phyloP scores from a whole-genome alignment of 805 yeast genomes.

The Suhomyces sp. region DNA sequence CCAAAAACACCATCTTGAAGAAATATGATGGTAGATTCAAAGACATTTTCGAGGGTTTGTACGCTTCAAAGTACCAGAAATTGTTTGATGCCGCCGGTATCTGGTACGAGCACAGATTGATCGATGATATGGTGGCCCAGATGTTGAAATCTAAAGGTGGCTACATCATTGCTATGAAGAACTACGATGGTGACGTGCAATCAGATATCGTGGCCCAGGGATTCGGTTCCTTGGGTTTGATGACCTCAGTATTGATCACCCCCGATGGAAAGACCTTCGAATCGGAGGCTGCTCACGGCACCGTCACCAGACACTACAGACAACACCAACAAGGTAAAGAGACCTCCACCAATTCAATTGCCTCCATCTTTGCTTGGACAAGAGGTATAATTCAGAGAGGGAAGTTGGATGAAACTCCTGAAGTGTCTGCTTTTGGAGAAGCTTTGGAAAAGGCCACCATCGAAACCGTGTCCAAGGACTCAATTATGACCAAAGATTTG shows the following conservation, averaged over 20 bases:
- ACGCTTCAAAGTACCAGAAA: slow-evolving; percentile 63
- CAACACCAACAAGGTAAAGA: slow-evolving; percentile 96
- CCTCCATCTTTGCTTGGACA: slow-evolving; percentile 96
- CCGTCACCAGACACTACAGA: slow-evolving; percentile 96
- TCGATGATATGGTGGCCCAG: slow-evolving; percentile 99
- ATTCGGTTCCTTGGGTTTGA: slow-evolving; percentile 92
- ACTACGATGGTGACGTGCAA: slow-evolving; percentile 97
- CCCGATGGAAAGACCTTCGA: slow-evolving; percentile 96
- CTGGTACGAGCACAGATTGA: slow-evolving; percentile 95
- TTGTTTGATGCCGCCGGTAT: slow-evolving; percentile 78
- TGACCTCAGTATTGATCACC: slow-evolving; percentile 96
- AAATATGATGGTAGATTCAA: slow-evolving; percentile 93
- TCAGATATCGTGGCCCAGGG: slow-evolving; percentile 98
- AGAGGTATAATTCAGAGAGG: slow-evolving; percentile 94
- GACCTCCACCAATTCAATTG: slow-evolving; percentile 96
- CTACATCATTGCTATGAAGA: slow-evolving; percentile 91
- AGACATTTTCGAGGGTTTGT: slow-evolving; percentile 84
- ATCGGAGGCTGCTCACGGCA: slow-evolving; percentile 98
- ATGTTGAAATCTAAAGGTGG: slow-evolving; percentile 97
- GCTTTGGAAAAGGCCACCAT: slow-evolving; percentile 78
- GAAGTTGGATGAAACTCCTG: slow-evolving; percentile 80
- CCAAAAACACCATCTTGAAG: slow-evolving; percentile 94
- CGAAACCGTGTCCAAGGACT: slow-evolving; percentile 80
- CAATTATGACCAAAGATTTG: slow-evolving; percentile 93
- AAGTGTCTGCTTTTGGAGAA: slow-evolving; percentile 77